Base-by-base conservation (phyloP, 495 filamentous ascomycete genomes). In the Xylona heveae region DNA sequence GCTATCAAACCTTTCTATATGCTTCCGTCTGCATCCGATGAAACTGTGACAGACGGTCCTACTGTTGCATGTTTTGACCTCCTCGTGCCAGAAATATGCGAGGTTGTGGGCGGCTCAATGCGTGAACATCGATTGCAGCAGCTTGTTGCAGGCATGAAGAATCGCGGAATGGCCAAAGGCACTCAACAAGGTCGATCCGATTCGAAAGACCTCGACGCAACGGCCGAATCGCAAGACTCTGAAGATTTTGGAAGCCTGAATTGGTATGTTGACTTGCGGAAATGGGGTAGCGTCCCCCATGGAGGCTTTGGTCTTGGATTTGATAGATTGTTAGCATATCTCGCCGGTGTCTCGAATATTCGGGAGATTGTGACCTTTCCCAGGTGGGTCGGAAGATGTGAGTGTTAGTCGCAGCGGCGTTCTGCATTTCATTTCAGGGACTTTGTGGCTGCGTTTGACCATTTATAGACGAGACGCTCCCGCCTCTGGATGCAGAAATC, bases 11-110 rank as follows among this genome's bases (percentile, higher is more conserved):
- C 88, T 19, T 97, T 97, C 64, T 97, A 97, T 54, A 97, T 95
- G 88, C 57, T 70, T 2, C 72, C 71, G 21, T 71, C 66, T 6
- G 20, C 38, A n/a, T 34, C 21, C 22, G 34, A 35, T 8, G 31
- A 33, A 8, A 21, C 7, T 16, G 19, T 30, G 6, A 31, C 12
- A 7, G 6, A 34, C 24, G 14, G 16, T 3, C 8, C 28, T 4
- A 93, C 84, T 3, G 84, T 83, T 7, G 78, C 85, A 13, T 94
- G 85, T 52, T 97, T 97, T 48, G 88, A 97, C 56, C 71, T 97
- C 31, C 66, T 97, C 12, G 66, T 95, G 20, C 85, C 88, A 9
- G 78, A 83, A 36, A 55, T 81, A 33, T 82, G 80, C 50, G 88
- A 97, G 51, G 67, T 95, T 30, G 78, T 73, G 13, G 88, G 88